A percentile compares a stretch with the other conserved stretches of the same genome.
phyloP scores from a whole-genome alignment of 2,329 filamentous ascomycete genomes.

The Nemania sp. region DNA sequence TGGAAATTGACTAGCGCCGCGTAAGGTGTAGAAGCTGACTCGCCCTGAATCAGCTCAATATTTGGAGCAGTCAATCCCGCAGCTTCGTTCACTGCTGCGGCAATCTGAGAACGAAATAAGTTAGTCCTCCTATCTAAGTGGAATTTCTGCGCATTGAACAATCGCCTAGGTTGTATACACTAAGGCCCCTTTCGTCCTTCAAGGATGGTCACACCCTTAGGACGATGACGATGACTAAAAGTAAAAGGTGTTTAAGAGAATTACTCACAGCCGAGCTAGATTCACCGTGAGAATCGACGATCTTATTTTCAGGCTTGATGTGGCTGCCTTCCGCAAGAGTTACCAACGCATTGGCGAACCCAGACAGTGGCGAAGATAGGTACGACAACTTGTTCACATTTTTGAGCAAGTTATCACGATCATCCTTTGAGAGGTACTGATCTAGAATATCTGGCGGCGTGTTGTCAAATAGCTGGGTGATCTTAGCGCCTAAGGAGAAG shows the following conservation, averaged over 20 bases:
- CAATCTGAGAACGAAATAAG: background rate
- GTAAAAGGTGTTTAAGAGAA: background rate
- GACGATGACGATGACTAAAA: too few relatives aligned
- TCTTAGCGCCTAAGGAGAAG: slow-evolving; percentile 39
- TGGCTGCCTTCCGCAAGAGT: slow-evolving; percentile 44
- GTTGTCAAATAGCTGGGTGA: slow-evolving; percentile 41
- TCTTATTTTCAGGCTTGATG: slow-evolving; percentile 42
- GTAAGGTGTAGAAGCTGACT: slow-evolving; percentile 44
- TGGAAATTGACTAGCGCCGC: slow-evolving; percentile 33
- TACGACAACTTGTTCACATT: slow-evolving; percentile 31
- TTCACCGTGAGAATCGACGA: slow-evolving; percentile 19
- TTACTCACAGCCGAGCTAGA: slow-evolving; percentile 8
- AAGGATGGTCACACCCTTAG: too few relatives aligned
- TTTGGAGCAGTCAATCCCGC: slow-evolving; percentile 23
- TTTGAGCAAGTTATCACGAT: slow-evolving; percentile 21
- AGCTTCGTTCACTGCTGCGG: slow-evolving; percentile 21
- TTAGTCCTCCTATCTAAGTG: too few relatives aligned
- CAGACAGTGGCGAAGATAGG: slow-evolving; percentile 33
- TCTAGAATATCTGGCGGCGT: slow-evolving; percentile 33
- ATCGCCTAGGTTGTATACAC: too few relatives aligned
- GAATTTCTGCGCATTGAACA: too few relatives aligned
- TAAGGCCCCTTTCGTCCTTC: background rate
- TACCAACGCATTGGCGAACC: slow-evolving; percentile 38
- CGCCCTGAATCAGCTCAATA: slow-evolving; percentile 30
- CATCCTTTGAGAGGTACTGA: slow-evolving; percentile 12